Evolutionary conservation across 1,139 yeast genomes (phyloP), one percentile per base, ranked within the genome.

Genomic region (Lodderomyces metapsilosis): DNA sequence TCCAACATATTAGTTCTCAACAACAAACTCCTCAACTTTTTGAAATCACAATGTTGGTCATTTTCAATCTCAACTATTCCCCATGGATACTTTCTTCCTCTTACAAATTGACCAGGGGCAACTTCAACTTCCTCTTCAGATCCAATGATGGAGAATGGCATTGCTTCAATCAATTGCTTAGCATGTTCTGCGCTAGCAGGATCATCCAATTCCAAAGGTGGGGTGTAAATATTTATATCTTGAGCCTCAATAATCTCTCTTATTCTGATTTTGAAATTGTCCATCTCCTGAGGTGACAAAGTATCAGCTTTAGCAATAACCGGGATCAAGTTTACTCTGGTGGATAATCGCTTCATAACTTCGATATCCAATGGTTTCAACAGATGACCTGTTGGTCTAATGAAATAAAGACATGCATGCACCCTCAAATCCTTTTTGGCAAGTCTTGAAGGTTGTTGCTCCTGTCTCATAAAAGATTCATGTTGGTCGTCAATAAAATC

Each of bases 401-500:
- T 88, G 61, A 92, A 92, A 68, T 92, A 92, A 48, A 92, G 74
- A 63, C 96, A 91, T 3, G 95, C 98, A 59, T 92, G 98, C 27
- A 92, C 98, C 53, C 98, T 79, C 64, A 89, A 71, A 64, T 94
- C 98, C 56, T 82, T 84, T 58, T 75, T 80, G 44, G 71, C 73
- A 4, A 49, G 54, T 63, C 98, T 83, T 45, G 66, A 63, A 28
- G 98, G 98, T 68, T 94, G 98, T 63, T 89, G 95, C 63, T 92
- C 98, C 68, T 94, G 98, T 59, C 88, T 84, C 95, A 92, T 86
- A 61, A 69, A 91, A 23, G 87, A 77, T 65, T 92, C 96, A 61
- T 92, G 97, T 71, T 92, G 98, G 66, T 92, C 98, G 64, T 92
- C 98, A 49, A 92, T 79, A 58, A 91, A 92, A 62, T 91, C 97